These are phyloP conservation scores for Carex myosuroides DNA, from an alignment of 176 grass and related monocot genomes.

Conservation along the genomic window DNA sequence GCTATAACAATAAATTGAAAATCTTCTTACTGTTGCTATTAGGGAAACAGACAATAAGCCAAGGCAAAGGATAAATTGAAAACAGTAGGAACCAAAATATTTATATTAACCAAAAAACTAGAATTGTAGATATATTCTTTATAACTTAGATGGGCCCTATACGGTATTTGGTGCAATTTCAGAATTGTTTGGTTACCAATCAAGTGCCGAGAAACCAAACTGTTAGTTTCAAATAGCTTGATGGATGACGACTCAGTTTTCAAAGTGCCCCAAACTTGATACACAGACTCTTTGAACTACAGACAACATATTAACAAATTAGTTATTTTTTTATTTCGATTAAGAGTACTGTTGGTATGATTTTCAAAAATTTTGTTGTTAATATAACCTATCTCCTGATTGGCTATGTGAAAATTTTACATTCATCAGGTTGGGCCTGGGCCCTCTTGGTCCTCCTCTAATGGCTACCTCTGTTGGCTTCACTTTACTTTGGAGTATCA, in stretches of 20 bases:
- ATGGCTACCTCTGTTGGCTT: not conserved
- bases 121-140: not conserved
- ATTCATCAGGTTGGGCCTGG: not conserved
- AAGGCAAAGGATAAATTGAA: not conserved
- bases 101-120: not conserved
- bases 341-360: not conserved
- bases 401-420: not conserved
- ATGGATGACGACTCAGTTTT: not conserved
- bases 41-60: not conserved
- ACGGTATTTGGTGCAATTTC: not conserved
- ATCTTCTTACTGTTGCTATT: not conserved
- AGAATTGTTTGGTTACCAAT: not conserved
- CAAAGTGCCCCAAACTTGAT: not conserved
- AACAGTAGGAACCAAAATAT: not conserved
- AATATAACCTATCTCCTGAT: not conserved
- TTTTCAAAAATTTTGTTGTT: not conserved
- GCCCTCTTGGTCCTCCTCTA: not conserved
- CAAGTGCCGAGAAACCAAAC: not conserved
- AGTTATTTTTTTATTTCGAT: not conserved
- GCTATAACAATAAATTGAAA: not conserved
- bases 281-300: not conserved
- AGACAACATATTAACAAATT: not conserved
- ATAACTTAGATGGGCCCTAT: not conserved
- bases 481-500: not conserved
- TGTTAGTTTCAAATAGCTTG: not conserved